Evolutionary conservation across 805 yeast genomes (phyloP), one percentile per base, ranked within the genome.

Genomic region (Priceomyces medius): DNA sequence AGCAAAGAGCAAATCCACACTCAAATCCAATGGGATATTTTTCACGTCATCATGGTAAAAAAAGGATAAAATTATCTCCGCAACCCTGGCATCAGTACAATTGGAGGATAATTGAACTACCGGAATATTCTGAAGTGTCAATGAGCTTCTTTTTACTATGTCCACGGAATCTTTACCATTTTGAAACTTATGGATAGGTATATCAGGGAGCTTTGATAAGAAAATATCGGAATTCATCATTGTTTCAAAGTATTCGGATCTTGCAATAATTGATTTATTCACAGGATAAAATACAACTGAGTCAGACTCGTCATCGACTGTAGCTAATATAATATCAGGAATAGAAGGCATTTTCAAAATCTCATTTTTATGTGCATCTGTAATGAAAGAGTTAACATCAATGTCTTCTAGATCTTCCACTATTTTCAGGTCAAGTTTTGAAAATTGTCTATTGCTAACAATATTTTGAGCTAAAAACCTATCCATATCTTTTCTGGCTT

Each of bases 161-260:
- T 42, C 42, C 13, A 28, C 21, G 2, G 51, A 29, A 19, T 7
- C 14, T 3, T 28, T 20, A 4, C 19, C 12, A 19, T 41, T 26
- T 13, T 36, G 20, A 20, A 45, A 41, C 10, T 28, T 37, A 17
- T 37, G 36, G 5, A 41, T 23, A 1, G 66, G 65, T 18, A 48
- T 19, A 2, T 50, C 53, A 18, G 35, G 42, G 4, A 45, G 45
- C 6, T 54, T 37, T 12, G 41, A 35, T 4, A 20, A 29, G 42
- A 59, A 66, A 1, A 66, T 50, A 6, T 58, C 66, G 1, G 86
- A 79, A 7, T 66, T 56, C 54, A 86, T 79, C 82, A 85, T 74
- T 2, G 79, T 72, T 38, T 71, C 77, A 52, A 78, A 86, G 57
- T 82, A 85, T 33, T 77, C 83, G 2, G 85, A 76, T 31, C 89